These are phyloP conservation scores for Apodospora peruviana DNA, from an alignment of 495 filamentous ascomycete species.

Conservation along the genomic window DNA sequence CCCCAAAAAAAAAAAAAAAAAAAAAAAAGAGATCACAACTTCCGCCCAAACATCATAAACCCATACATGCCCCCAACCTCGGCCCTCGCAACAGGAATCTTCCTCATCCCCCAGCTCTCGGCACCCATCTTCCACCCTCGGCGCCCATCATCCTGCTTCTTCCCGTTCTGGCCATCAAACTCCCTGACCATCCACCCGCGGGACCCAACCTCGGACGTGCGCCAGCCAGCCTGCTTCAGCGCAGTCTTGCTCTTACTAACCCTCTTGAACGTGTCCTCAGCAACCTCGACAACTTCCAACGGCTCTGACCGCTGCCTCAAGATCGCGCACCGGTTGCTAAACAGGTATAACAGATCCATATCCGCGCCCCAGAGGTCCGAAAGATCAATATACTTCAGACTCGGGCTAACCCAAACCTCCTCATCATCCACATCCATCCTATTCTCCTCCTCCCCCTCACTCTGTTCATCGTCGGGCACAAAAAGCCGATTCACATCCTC, in stretches of 20 bases:
- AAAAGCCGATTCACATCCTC: conserved; percentile 58
- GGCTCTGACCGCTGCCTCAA: conserved; percentile 60
- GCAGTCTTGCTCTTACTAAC: conserved; percentile 45
- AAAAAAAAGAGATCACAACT: conserved; percentile 27
- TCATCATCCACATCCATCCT: conserved; percentile 26
- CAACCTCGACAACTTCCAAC: conserved; percentile 74
- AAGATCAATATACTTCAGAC: conserved; percentile 71
- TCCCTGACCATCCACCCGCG: conserved; percentile 63
- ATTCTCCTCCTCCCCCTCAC: conserved; percentile 10
- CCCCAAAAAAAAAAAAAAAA: too few relatives aligned
- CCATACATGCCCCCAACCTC: conserved; percentile 86
- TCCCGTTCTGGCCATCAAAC: conserved; percentile 18
- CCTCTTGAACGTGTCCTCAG: conserved; percentile 62
- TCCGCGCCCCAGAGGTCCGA: conserved; percentile 56
- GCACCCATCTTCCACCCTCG: conserved; percentile 85
- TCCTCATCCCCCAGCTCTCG: conserved; percentile 82
- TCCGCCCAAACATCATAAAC: conserved; percentile 69
- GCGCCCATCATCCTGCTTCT: conserved; percentile 38
- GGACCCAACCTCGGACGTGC: conserved; percentile 60
- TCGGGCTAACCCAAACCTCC: conserved; percentile 49
- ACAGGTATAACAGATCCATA: conserved; percentile 58
- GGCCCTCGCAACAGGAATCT: conserved; percentile 69
- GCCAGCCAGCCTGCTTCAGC: conserved; percentile 55
- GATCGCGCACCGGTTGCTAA: conserved; percentile 52
- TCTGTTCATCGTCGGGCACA: conserved; percentile 34